phyloP scores from a whole-genome alignment of 2,329 filamentous ascomycete species.

The Colletotrichum nymphaeae region DNA sequence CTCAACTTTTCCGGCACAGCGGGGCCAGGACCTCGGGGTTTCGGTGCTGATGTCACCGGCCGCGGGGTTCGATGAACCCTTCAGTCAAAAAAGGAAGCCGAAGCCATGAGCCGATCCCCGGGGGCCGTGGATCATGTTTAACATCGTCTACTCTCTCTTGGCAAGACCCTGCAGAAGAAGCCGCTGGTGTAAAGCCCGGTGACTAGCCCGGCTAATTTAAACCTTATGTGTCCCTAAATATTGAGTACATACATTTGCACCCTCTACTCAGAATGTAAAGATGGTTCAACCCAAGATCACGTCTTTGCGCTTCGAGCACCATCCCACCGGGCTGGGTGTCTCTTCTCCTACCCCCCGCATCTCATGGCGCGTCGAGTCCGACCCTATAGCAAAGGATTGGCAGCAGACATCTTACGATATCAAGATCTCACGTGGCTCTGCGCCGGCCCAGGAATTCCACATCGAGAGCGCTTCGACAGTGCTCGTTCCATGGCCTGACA shows the following conservation, averaged over 20 bases:
- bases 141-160: neutral
- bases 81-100: slow-evolving; percentile 1
- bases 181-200: too few relatives aligned
- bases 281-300: slow-evolving; percentile 17
- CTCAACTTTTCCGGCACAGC: slow-evolving; percentile 10
- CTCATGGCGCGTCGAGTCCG: slow-evolving; percentile 30
- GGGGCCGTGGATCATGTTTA: neutral
- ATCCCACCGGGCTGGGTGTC: slow-evolving; percentile 35
- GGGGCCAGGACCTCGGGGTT: slow-evolving; percentile 11
- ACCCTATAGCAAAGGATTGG: slow-evolving; percentile 21
- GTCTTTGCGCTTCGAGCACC: slow-evolving; percentile 35
- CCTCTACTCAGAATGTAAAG: neutral
- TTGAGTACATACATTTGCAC: neutral
- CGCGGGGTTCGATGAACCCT: slow-evolving; percentile 14
- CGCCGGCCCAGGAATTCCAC: neutral
- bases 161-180: neutral
- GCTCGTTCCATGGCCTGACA: slow-evolving; percentile 34
- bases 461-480: slow-evolving; percentile 18
- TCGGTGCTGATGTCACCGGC: slow-evolving; percentile 31
- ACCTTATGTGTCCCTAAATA: neutral
- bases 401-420: slow-evolving; percentile 36
- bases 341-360: slow-evolving; percentile 30
- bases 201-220: neutral
- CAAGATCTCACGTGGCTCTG: slow-evolving; percentile 25
- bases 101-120: slow-evolving; percentile 7